Evolutionary conservation across 225 moss, liverwort and hornwort species (phyloP), one percentile per base, ranked within the genome.

Genomic region (Sphagnum contortum): DNA sequence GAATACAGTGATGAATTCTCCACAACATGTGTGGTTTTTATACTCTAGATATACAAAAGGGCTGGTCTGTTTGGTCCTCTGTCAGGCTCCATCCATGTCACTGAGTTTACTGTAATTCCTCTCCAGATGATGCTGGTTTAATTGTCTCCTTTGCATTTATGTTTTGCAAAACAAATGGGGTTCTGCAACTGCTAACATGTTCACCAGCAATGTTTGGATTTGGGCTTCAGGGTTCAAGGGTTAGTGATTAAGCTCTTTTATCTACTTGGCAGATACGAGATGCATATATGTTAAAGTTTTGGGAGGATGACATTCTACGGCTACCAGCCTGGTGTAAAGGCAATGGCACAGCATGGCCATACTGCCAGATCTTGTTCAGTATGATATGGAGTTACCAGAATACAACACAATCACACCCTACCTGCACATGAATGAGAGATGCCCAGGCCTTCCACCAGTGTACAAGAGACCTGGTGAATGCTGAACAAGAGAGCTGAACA

Each of bases 1-100:
- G 84, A 66, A 66, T 88, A 88, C 64, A 88, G 84, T 60, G 88
- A 88, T 56, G 88, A 84, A 45, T 79, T 77, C 54, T 85, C 84
- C 2, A 80, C 85, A 4, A 71, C 77, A 48, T 84, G 88, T 73
- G 84, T 88, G 5, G 79, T 81, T 3, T 85, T 84, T 59, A 74
- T 88, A 71, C 70, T 88, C 44, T 64, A 71, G 55, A 74, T 88
- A 69, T 88, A 88, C 73, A 88, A 88, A 62, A 79, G 76, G 11
- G 84, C 88, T 64, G 88, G 88, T 57, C 60, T 88, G 65, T 88
- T 88, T 71, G 85, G 80, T 50, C 2, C 12, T 44, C 3, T 82
- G 3, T 62, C 67, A 48, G 63, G 82, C 44, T 68, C 59, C 14
- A 78, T 88, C n/a, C 82, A 88, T 66, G 85, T 85, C 12, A 85